A percentile compares a stretch with the other conserved stretches of the same genome.
phyloP scores from a whole-genome alignment of 805 yeast species.

The Maudiozyma turicensis region DNA sequence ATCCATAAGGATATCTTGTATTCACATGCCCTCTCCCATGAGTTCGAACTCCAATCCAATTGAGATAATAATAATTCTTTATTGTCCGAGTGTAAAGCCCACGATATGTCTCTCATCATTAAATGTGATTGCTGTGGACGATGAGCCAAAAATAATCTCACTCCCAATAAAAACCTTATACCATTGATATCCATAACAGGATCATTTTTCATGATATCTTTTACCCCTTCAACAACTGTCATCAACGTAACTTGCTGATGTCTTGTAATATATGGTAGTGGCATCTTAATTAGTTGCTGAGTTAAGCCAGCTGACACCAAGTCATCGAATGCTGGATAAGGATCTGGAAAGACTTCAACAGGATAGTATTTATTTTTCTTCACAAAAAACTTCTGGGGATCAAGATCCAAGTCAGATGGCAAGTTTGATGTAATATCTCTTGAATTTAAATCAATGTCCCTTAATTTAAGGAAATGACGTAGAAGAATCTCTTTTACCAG shows the following conservation, averaged over 20 bases:
- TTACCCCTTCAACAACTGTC: conserved; percentile 56
- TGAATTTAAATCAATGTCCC: conserved; percentile 42
- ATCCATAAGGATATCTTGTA: conserved; percentile 71
- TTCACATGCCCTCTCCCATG: conserved; percentile 52
- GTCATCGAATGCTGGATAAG: conserved; percentile 34
- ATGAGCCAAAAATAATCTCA: conserved; percentile 53
- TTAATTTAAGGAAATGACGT: conserved; percentile 41
- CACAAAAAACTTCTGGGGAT: conserved; percentile 20
- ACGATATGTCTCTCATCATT: conserved; percentile 70
- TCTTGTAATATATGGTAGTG: conserved; percentile 74
- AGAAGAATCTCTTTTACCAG: conserved; percentile 50
- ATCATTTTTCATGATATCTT: conserved; percentile 39
- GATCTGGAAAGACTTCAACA: conserved; percentile 28
- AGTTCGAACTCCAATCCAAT: conserved; percentile 32
- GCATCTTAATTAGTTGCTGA: conserved; percentile 50
- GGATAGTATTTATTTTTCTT: conserved; percentile 18
- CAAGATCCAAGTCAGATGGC: conserved; percentile 27
- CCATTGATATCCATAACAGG: conserved; percentile 43
- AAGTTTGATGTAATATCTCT: conserved; percentile 22
- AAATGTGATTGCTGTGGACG: conserved; percentile 41
- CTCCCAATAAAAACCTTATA: conserved; percentile 58
- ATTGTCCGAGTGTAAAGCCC: conserved; percentile 81
- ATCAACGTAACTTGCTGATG: conserved; percentile 84
- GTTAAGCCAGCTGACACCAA: conserved; percentile 39
- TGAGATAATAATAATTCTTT: conserved; percentile 53